These are phyloP conservation scores for Lepidopterella palustris DNA, from an alignment of 495 filamentous ascomycete species.

Conservation along the genomic window DNA sequence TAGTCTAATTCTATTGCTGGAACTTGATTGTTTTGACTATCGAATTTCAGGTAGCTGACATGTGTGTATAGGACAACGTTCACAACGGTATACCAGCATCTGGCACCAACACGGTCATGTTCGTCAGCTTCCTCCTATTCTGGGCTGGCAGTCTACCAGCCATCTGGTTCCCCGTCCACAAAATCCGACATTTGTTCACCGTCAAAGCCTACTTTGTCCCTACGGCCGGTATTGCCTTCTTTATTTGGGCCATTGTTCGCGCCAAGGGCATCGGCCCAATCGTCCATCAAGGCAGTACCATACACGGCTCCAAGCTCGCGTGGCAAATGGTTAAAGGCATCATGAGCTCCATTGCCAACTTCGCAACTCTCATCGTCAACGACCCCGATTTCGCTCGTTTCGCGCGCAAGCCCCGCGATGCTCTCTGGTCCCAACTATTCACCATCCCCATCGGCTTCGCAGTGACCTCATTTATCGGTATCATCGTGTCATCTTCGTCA, in stretches of 20 bases:
- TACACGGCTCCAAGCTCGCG: constrained; percentile 61
- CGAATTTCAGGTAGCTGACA: no score
- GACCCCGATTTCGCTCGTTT: constrained; percentile 91
- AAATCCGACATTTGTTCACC: constrained; percentile 82
- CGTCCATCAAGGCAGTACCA: constrained; percentile 58
- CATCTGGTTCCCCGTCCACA: constrained; percentile 69
- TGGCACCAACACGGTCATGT: constrained; percentile 71
- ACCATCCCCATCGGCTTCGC: constrained; percentile 84
- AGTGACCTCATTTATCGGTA: constrained; percentile 86
- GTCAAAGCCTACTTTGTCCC: constrained; percentile 85
- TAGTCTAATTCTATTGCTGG: background rate
- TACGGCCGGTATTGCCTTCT: constrained; percentile 74
- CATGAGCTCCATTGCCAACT: constrained; percentile 89
- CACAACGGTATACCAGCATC: constrained; percentile 62
- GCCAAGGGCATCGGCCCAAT: constrained; percentile 84
- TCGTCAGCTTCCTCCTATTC: constrained; percentile 48
- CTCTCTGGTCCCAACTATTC: constrained; percentile 82
- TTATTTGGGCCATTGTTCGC: constrained; percentile 81
- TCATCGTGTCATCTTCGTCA: constrained; percentile 85
- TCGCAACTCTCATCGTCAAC: constrained; percentile 72
- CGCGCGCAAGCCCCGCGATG: constrained; percentile 70
- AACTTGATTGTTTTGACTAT: no score
- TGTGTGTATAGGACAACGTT: constrained; percentile 40
- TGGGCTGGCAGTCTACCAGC: constrained; percentile 42
- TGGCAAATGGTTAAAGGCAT: constrained; percentile 81